phyloP scores from a whole-genome alignment of 1,139 yeast genomes.

The Barnettozyma hawaiiensis region DNA sequence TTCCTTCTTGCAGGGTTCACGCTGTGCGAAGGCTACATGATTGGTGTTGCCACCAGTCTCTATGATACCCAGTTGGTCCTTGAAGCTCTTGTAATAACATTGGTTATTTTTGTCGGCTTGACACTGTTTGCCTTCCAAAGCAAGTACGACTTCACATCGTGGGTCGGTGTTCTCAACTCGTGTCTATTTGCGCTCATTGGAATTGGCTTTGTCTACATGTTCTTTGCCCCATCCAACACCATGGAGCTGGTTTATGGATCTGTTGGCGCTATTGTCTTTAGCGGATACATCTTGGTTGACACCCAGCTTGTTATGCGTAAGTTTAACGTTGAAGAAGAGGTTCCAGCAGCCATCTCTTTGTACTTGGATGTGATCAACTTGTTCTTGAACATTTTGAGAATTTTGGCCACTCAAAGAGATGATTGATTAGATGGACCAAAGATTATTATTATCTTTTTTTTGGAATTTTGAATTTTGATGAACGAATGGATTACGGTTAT shows the following conservation, averaged over 20 bases:
- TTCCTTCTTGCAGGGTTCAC: conserved; percentile 62
- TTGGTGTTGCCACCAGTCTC: conserved; percentile 63
- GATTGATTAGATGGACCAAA: conserved; percentile 35
- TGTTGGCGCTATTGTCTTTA: conserved; percentile 69
- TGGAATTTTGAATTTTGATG: no score
- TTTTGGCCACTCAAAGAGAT: conserved; percentile 49
- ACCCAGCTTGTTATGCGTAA: conserved; percentile 79
- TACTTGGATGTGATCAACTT: conserved; percentile 80
- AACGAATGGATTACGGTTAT: background rate
- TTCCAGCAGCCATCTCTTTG: conserved; percentile 69
- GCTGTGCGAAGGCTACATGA: conserved; percentile 62
- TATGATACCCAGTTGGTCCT: conserved; percentile 61
- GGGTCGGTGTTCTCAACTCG: conserved; percentile 61
- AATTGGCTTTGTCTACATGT: conserved; percentile 62
- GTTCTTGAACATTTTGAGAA: conserved; percentile 69
- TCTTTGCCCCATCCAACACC: conserved; percentile 54
- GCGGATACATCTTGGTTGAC: conserved; percentile 70
- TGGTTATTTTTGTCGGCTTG: conserved; percentile 66
- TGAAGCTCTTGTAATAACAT: conserved; percentile 67
- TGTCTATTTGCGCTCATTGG: conserved; percentile 68
- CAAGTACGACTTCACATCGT: conserved; percentile 71
- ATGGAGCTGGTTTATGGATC: conserved; percentile 63
- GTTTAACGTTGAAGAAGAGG: conserved; percentile 80
- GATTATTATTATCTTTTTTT: no score
- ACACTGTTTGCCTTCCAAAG: conserved; percentile 76